Evolutionary conservation across 352 stramenopile species (phyloP).

Genomic region (Globisporangium spiculum): DNA sequence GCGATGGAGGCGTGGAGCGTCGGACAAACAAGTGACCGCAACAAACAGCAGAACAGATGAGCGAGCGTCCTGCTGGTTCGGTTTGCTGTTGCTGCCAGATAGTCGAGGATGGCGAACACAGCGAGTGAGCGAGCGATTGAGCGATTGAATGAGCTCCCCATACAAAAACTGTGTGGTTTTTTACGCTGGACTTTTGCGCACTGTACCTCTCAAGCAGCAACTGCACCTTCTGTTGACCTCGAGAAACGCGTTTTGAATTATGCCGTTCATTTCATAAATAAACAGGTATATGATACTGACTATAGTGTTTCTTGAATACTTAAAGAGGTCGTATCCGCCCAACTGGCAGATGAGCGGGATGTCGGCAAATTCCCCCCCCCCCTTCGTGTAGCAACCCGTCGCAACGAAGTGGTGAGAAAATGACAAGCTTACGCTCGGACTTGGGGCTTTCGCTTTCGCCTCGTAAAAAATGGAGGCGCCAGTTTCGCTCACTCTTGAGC

Average conservation of each 20-base stretch:
- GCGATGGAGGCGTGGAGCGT: conserved; percentile 5
- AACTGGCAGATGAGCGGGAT: not conserved
- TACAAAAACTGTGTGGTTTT: not conserved
- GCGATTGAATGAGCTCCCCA: not conserved
- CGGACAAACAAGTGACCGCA: not conserved
- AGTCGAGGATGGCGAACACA: not conserved
- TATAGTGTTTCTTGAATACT: no score
- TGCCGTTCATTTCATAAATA: not conserved
- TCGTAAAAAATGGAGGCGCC: not conserved
- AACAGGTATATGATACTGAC: not conserved
- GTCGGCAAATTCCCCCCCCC: not conserved
- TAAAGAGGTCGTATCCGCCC: no score
- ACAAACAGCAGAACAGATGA: not conserved
- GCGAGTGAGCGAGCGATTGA: not conserved
- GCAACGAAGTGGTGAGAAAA: conserved; percentile 1
- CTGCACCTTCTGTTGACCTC: not conserved
- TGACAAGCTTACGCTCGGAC: not conserved
- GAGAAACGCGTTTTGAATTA: not conserved
- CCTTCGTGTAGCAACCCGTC: not conserved
- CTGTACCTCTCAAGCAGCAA: not conserved
- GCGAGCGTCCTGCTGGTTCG: not conserved
- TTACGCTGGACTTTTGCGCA: not conserved
- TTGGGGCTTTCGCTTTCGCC: not conserved
- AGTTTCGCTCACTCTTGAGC: not conserved
- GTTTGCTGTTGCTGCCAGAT: not conserved